These are phyloP conservation scores for Lentinula sp. DNA, from an alignment of 768 basidiomycete genomes.

Conservation along the genomic window DNA sequence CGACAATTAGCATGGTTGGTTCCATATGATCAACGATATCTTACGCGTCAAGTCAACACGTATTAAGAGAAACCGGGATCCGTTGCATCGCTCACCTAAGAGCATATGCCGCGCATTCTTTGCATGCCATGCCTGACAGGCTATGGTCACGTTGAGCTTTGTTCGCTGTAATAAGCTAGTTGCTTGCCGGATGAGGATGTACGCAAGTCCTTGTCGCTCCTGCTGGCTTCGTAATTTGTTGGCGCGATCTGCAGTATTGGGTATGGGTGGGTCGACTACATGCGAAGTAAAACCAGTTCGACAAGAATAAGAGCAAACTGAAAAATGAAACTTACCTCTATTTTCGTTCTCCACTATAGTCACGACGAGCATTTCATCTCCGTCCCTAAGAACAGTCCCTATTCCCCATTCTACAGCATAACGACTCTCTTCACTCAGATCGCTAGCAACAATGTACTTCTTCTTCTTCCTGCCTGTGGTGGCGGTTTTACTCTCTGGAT, in stretches of 20 bases:
- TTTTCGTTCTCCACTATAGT: slow-evolving; percentile 89
- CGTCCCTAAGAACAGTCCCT: slow-evolving; percentile 90
- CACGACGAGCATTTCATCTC: slow-evolving; percentile 89
- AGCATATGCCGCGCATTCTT: slow-evolving; percentile 91
- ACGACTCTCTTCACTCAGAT: slow-evolving; percentile 88
- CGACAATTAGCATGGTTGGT: slow-evolving; percentile 91
- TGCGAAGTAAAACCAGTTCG: background rate
- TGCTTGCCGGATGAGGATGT: slow-evolving; percentile 85
- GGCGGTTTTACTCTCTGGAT: slow-evolving; percentile 50
- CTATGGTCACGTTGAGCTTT: slow-evolving; percentile 75
- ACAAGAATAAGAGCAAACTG: background rate
- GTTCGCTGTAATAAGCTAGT: slow-evolving; percentile 90
- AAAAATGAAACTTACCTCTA: slow-evolving; percentile 52
- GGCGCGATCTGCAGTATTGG: slow-evolving; percentile 68
- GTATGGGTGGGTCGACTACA: slow-evolving; percentile 61
- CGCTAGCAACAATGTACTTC: slow-evolving; percentile 87
- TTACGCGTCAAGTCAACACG: slow-evolving; percentile 11
- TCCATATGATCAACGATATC: slow-evolving; percentile 85
- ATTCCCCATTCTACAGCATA: slow-evolving; percentile 99
- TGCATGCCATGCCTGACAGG: slow-evolving; percentile 97
- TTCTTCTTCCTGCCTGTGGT: slow-evolving; percentile 45
- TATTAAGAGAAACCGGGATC: background rate
- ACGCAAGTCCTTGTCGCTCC: slow-evolving; percentile 88
- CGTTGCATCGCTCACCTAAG: slow-evolving; percentile 22
- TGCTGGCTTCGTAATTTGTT: slow-evolving; percentile 85